These are phyloP conservation scores for Eimeria zaria DNA, from an alignment of 169 alveolate genomes.

Conservation along the genomic window DNA sequence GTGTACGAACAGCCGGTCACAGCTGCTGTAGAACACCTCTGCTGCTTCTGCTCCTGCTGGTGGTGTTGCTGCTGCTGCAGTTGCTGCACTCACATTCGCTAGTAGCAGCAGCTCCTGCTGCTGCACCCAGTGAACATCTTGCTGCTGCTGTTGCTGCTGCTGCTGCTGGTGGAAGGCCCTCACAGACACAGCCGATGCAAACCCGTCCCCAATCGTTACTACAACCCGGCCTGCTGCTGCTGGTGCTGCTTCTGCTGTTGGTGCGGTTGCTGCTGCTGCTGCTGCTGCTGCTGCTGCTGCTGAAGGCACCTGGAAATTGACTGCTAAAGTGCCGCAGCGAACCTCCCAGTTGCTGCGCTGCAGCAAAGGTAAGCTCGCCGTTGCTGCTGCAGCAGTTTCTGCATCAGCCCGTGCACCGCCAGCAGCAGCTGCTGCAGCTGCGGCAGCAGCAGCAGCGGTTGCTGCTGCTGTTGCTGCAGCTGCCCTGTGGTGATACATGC, in stretches of 20 bases:
- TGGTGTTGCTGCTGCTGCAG: conserved; percentile 33
- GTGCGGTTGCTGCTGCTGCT: background rate
- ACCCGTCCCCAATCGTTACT: conserved; percentile 17
- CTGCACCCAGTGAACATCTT: background rate
- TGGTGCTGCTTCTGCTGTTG: conserved; percentile 4
- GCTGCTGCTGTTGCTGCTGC: conserved; percentile 55
- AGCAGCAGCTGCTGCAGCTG: background rate
- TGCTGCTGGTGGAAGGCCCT: conserved; percentile 45
- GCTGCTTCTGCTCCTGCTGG: conserved; percentile 40
- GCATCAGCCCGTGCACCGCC: no score
- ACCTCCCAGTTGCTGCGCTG: conserved; percentile 69
- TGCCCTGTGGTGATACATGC: background rate
- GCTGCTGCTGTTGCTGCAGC: background rate
- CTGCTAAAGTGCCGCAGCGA: conserved; percentile 29
- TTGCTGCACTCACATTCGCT: conserved; percentile 45
- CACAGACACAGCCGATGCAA: background rate
- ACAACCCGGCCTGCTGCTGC: conserved; percentile 11
- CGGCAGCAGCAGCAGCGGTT: background rate
- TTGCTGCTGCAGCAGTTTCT: conserved; percentile 41
- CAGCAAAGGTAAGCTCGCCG: conserved; percentile 4
- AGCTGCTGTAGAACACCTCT: conserved; percentile 16
- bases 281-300: conserved; percentile 43
- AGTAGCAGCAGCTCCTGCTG: conserved; percentile 65
- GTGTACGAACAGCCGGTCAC: conserved; percentile 51
- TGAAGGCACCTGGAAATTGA: conserved; percentile 14